These are phyloP conservation scores for Collybia nuda DNA, from an alignment of 768 basidiomycete genomes.

Conservation along the genomic window DNA sequence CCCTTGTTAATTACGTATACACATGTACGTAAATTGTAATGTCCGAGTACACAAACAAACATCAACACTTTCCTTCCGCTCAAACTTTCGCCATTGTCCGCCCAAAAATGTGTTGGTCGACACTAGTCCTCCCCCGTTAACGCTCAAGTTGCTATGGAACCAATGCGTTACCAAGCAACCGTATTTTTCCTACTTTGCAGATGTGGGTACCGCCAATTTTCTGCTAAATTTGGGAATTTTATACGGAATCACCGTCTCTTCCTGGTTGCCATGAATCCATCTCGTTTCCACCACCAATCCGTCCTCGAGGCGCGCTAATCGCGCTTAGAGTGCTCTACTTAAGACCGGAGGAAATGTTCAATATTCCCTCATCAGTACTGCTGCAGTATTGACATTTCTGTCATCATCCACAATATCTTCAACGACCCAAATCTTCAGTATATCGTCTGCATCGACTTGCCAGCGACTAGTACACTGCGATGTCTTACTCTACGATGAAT, in stretches of 20 bases:
- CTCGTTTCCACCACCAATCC: constrained; percentile 6
- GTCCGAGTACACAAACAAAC: neutral
- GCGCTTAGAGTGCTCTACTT: constrained; percentile 7
- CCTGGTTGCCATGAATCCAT: constrained; percentile 2
- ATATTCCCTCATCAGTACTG: constrained; percentile 8
- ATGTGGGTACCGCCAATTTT: constrained; percentile 2
- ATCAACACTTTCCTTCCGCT: no score
- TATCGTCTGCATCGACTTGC: constrained; percentile 12
- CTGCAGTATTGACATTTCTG: constrained; percentile 8
- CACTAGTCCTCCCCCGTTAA: no score
- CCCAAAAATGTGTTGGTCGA: no score
- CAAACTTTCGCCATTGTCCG: no score
- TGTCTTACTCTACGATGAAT: constrained; percentile 26
- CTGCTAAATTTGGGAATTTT: constrained; percentile 10
- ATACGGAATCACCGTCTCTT: constrained; percentile 1
- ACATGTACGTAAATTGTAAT: no score
- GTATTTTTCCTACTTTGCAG: constrained; percentile 4
- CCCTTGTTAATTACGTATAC: no score
- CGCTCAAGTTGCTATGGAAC: constrained; percentile 2
- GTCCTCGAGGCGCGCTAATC: constrained; percentile 2
- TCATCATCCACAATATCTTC: constrained; percentile 4
- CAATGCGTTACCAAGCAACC: constrained; percentile 6
- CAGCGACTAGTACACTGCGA: constrained; percentile 14
- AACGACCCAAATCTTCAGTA: constrained; percentile 14
- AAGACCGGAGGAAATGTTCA: constrained; percentile 2